Evolutionary conservation across 306 rosid species (phyloP).

Genomic region (Quercus alba): DNA sequence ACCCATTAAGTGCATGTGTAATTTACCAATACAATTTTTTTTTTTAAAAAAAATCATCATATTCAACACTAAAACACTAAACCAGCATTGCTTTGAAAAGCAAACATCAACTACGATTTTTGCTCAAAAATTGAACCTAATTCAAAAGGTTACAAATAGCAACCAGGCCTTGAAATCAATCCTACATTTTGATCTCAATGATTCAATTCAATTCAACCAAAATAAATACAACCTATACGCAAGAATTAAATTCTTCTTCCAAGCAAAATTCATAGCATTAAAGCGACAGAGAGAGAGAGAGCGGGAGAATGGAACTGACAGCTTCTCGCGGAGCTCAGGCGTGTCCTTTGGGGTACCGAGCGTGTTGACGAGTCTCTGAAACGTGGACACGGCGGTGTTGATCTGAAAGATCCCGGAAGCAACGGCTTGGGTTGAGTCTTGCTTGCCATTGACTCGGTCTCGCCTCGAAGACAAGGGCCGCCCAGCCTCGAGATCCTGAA

Average conservation of each 20-base stretch:
- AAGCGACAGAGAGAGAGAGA: neutral
- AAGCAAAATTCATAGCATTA: neutral
- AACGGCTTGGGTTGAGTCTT: conserved; percentile 88
- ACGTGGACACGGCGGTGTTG: conserved; percentile 93
- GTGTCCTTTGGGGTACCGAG: conserved; percentile 97
- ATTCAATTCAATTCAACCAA: neutral
- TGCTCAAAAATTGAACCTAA: neutral
- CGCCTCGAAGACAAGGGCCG: conserved; percentile 64
- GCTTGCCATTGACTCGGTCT: conserved; percentile 59
- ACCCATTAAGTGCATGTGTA: too few species aligned
- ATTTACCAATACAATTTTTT: too few species aligned
- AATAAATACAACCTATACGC: neutral
- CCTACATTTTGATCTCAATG: neutral
- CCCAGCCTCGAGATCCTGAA: conserved; percentile 84
- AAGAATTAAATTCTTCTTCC: neutral
- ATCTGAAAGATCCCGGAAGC: conserved; percentile 98
- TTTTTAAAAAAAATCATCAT: neutral
- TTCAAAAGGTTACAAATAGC: neutral
- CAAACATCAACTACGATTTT: neutral
- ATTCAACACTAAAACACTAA: neutral
- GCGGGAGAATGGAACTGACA: conserved; percentile 45
- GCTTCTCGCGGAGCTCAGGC: conserved; percentile 88
- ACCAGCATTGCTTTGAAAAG: neutral
- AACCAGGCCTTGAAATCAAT: neutral
- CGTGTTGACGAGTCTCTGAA: conserved; percentile 93